A percentile compares a stretch with the other conserved stretches of the same genome.
Conservation (phyloP, 805 yeast genomes). For the Candida yuanshanica region DNA sequence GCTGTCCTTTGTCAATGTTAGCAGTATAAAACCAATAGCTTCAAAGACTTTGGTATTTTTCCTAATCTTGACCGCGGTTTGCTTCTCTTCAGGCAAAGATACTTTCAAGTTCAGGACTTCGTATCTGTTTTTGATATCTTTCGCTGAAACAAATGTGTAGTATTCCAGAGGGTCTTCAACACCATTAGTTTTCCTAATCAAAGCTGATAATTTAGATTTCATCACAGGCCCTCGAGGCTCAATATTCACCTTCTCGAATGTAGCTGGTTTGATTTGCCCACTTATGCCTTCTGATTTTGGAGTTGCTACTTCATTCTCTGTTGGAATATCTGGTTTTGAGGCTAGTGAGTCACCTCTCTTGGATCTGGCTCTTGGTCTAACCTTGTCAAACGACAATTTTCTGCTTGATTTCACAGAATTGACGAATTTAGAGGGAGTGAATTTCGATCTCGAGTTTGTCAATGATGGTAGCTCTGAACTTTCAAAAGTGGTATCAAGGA, state of each 20-base stretch:
- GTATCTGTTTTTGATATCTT: conserved; percentile 16
- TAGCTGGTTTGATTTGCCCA: background rate
- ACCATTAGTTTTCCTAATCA: conserved; percentile 34
- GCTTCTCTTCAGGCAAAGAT: conserved; percentile 21
- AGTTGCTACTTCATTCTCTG: background rate
- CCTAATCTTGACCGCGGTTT: conserved; percentile 24
- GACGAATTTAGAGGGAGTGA: conserved; percentile 8
- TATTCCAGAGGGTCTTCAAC: conserved; percentile 37
- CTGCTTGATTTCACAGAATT: conserved; percentile 8
- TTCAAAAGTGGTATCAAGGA: conserved; percentile 35
- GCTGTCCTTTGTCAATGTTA: conserved; percentile 9
- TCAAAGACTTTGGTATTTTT: conserved; percentile 42
- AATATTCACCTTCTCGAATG: conserved; percentile 7
- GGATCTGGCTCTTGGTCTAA: conserved; percentile 8
- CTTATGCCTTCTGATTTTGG: conserved; percentile 3
- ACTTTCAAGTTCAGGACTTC: conserved; percentile 22
- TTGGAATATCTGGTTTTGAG: conserved; percentile 2
- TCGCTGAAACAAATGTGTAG: conserved; percentile 33
- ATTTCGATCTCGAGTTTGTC: conserved; percentile 9
- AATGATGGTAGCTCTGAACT: conserved; percentile 26
- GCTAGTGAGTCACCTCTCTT: conserved; percentile 15
- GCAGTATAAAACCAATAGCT: conserved; percentile 49
- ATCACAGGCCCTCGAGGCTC: background rate
- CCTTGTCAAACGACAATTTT: conserved; percentile 18
- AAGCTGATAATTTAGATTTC: conserved; percentile 34